phyloP scores from a whole-genome alignment of 2,329 filamentous ascomycete species.

The Fusarium sp. region DNA sequence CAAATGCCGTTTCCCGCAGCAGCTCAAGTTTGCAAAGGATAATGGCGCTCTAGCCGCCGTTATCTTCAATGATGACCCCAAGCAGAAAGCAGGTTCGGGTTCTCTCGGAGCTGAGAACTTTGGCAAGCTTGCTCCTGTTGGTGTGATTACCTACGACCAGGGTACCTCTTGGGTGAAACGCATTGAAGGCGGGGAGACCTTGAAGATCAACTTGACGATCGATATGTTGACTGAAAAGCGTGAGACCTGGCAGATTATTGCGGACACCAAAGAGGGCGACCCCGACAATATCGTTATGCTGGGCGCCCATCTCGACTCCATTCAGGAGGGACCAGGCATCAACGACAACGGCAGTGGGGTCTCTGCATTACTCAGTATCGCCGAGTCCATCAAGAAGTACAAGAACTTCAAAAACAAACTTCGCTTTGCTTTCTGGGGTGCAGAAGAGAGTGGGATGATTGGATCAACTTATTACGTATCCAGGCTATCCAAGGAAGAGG shows the following conservation, averaged over 20 bases:
- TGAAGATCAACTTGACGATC: conserved; percentile 54
- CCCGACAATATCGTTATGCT: conserved; percentile 58
- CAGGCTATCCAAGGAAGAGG: conserved; percentile 54
- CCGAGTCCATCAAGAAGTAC: conserved; percentile 54
- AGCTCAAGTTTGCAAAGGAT: conserved; percentile 56
- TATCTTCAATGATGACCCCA: conserved; percentile 73
- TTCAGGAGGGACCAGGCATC: conserved; percentile 58
- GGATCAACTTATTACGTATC: conserved; percentile 59
- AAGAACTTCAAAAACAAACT: conserved; percentile 58
- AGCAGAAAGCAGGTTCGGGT: conserved; percentile 59
- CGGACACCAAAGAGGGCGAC: conserved; percentile 59
- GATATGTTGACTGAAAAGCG: conserved; percentile 57
- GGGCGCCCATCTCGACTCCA: conserved; percentile 59
- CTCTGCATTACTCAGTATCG: conserved; percentile 55
- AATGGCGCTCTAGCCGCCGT: conserved; percentile 62
- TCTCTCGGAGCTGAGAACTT: conserved; percentile 65
- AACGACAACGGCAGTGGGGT: conserved; percentile 60
- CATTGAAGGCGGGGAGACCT: conserved; percentile 51
- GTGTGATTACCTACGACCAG: conserved; percentile 53
- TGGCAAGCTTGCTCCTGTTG: conserved; percentile 54
- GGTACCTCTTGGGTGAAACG: conserved; percentile 54
- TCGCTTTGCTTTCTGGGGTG: conserved; percentile 59
- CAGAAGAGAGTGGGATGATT: conserved; percentile 59
- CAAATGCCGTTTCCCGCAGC: conserved; percentile 58
- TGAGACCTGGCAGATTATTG: conserved; percentile 58